A percentile compares a stretch with the other conserved stretches of the same genome.
Conservation (phyloP, 106 monocot species). For the Vanilla planifolia region DNA sequence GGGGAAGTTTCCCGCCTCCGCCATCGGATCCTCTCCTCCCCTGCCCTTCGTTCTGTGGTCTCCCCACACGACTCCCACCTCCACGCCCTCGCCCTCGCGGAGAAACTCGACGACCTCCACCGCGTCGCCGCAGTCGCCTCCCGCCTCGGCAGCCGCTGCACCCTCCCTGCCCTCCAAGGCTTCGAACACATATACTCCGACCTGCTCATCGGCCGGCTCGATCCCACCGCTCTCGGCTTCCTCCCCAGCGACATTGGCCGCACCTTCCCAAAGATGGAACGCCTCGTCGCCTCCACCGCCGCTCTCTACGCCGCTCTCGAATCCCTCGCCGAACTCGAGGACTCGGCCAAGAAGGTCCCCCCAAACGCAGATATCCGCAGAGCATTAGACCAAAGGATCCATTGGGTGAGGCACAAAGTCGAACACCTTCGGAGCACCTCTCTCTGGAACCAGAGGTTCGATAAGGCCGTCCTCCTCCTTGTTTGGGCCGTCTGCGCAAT, state of each 20-base stretch:
- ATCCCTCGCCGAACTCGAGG: slow-evolving; percentile 66
- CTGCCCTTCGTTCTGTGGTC: slow-evolving; percentile 43
- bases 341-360: slow-evolving; percentile 54
- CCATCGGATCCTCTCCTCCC: slow-evolving; percentile 30
- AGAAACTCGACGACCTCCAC: slow-evolving; percentile 85
- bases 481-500: slow-evolving; percentile 70
- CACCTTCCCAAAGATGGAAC: slow-evolving; percentile 62
- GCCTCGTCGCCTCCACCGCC: slow-evolving; percentile 54
- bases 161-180: slow-evolving; percentile 51
- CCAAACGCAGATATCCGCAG: slow-evolving; percentile 39
- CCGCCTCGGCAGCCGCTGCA: slow-evolving; percentile 76
- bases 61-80: slow-evolving; percentile 43
- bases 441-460: slow-evolving; percentile 76
- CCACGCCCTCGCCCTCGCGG: slow-evolving; percentile 56
- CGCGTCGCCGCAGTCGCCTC: slow-evolving; percentile 71
- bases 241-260: slow-evolving; percentile 33
- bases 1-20: slow-evolving; percentile 33
- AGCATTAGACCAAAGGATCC: slow-evolving; percentile 70
- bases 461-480: slow-evolving; percentile 63
- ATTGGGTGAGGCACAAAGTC: slow-evolving; percentile 63
- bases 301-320: slow-evolving; percentile 68
- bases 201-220: slow-evolving; percentile 43
- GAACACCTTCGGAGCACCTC: slow-evolving; percentile 56
- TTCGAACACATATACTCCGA: slow-evolving; percentile 93
- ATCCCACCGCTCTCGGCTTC: slow-evolving; percentile 24